Evolutionary conservation across 2,329 filamentous ascomycete species (phyloP).

Genomic region (Cadophora gregata): DNA sequence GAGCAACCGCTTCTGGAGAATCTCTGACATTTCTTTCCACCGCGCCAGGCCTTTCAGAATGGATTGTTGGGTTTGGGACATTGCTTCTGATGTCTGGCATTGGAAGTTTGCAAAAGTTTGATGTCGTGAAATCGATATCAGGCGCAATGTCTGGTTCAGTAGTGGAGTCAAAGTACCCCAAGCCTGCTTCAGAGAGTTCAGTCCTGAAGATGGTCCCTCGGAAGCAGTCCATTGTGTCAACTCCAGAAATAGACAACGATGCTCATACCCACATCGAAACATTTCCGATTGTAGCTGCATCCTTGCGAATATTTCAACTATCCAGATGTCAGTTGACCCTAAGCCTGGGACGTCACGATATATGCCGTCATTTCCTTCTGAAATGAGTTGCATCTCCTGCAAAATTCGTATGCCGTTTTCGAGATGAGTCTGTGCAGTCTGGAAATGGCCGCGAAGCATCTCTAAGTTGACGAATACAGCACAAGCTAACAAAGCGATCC

Average conservation of each 20-base stretch:
- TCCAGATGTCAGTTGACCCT: not conserved
- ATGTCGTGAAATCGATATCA: not conserved
- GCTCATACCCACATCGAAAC: not conserved
- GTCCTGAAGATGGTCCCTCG: not conserved
- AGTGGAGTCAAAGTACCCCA: not conserved
- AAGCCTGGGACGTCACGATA: not conserved
- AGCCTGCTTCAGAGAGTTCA: not conserved
- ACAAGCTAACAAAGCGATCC: not conserved
- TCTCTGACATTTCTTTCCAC: not conserved
- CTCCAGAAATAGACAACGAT: not conserved
- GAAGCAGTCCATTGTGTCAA: not conserved
- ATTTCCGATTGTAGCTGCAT: not conserved
- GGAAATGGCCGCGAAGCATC: not conserved
- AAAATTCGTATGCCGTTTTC: not conserved
- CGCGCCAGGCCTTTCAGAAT: not conserved
- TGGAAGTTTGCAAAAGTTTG: not conserved
- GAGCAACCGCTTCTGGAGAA: not conserved
- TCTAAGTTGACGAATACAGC: not conserved
- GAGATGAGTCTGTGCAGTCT: not conserved
- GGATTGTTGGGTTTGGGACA: not conserved
- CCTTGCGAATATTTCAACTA: not conserved
- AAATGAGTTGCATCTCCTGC: not conserved
- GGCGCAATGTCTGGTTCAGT: not conserved
- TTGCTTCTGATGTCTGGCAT: not conserved
- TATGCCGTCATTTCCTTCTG: not conserved